Conservation (phyloP, 1,139 yeast genomes). For the Blastobotrys ciferrii region DNA sequence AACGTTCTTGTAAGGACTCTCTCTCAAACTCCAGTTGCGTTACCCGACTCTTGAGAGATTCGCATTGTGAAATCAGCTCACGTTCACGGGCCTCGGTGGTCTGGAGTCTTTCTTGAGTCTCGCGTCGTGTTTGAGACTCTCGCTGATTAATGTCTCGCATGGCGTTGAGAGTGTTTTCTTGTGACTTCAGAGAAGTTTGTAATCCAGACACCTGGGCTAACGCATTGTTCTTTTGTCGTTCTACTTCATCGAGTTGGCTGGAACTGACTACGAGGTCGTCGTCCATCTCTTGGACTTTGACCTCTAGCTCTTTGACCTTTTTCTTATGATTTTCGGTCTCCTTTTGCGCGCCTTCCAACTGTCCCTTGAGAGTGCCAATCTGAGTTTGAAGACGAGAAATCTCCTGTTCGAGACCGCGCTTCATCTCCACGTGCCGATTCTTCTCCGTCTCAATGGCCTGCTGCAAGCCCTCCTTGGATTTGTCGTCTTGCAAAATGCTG, state of each 20-base stretch:
- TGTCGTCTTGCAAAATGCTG: constrained; percentile 21
- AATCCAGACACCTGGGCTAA: constrained; percentile 20
- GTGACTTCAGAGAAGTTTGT: constrained; percentile 20
- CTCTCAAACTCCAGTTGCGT: constrained; percentile 16
- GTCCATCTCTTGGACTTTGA: constrained; percentile 23
- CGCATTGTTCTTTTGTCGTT: constrained; percentile 20
- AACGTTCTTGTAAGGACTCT: constrained; percentile 19
- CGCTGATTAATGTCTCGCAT: constrained; percentile 22
- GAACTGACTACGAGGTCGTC: constrained; percentile 25
- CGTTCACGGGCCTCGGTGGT: constrained; percentile 17
- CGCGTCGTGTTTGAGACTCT: constrained; percentile 20
- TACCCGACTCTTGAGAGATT: constrained; percentile 9
- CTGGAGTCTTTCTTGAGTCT: constrained; percentile 18
- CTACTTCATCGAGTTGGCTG: constrained; percentile 21
- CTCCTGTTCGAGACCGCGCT: constrained; percentile 24
- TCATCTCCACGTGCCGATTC: constrained; percentile 21
- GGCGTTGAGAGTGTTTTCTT: constrained; percentile 23
- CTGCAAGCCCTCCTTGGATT: constrained; percentile 18
- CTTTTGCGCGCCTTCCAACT: constrained; percentile 12
- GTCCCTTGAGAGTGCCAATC: constrained; percentile 9
- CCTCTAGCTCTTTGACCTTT: constrained; percentile 25
- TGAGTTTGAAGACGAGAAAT: constrained; percentile 23
- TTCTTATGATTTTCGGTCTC: constrained; percentile 24
- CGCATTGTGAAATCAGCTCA: constrained; percentile 14
- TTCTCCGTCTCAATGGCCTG: constrained; percentile 23